Conservation (phyloP, 2,329 filamentous ascomycete genomes). For the Arthrobotrys conoides region DNA sequence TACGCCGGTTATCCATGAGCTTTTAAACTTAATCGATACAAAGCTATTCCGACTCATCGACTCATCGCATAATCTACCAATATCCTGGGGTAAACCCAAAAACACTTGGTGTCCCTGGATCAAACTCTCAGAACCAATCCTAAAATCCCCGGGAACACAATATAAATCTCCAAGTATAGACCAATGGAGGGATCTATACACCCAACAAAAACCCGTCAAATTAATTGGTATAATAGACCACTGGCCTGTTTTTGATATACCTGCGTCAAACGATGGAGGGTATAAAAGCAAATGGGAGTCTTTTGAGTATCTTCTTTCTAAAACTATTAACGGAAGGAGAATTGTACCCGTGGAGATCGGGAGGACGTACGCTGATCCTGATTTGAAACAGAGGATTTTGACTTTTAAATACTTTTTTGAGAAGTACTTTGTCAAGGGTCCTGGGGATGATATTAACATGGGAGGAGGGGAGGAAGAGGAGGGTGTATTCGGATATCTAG, state of each 20-base stretch:
- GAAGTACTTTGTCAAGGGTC: constrained; percentile 71
- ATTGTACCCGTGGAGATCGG: constrained; percentile 90
- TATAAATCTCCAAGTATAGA: background rate
- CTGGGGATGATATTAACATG: constrained; percentile 17
- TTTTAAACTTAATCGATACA: constrained; percentile 32
- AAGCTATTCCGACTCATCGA: constrained; percentile 26
- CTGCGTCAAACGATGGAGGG: background rate
- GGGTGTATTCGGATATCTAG: constrained; percentile 78
- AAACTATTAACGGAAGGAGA: constrained; percentile 81
- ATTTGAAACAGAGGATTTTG: constrained; percentile 86
- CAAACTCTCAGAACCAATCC: background rate
- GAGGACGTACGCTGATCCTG: constrained; percentile 85
- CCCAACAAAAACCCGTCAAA: constrained; percentile 35
- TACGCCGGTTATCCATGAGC: constrained; percentile 26
- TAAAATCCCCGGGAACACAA: constrained; percentile 21
- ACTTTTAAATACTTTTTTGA: constrained; percentile 80
- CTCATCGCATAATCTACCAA: constrained; percentile 1
- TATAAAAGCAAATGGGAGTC: constrained; percentile 74
- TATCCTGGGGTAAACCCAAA: constrained; percentile 3
- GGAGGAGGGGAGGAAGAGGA: constrained; percentile 37
- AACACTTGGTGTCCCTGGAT: background rate
- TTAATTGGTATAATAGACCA: constrained; percentile 28
- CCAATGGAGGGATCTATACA: constrained; percentile 44
- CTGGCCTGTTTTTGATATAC: constrained; percentile 49
- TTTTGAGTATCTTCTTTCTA: constrained; percentile 80